A percentile compares a stretch with the other conserved stretches of the same genome.
Evolutionary conservation across 2,329 filamentous ascomycete species (phyloP).

Genomic region (Penicillium sp.): DNA sequence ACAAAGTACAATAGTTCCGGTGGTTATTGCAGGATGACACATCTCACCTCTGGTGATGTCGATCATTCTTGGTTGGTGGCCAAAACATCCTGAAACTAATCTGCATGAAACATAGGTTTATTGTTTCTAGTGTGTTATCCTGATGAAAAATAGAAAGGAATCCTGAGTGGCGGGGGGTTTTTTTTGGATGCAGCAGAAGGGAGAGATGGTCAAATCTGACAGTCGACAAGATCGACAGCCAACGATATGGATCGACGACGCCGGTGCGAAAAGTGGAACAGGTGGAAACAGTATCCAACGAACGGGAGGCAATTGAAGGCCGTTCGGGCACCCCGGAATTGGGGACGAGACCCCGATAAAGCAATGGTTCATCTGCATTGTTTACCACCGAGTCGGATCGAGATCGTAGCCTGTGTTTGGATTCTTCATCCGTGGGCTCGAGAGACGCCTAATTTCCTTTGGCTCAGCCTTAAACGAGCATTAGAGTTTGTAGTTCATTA

Average conservation of each 20-base stretch:
- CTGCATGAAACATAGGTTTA: constrained; percentile 11
- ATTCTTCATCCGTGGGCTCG: background rate
- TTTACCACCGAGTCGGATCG: constrained; percentile 1
- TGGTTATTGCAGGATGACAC: constrained; percentile 6
- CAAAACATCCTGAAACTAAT: constrained; percentile 1
- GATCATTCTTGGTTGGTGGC: constrained; percentile 9
- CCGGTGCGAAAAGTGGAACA: constrained; percentile 5
- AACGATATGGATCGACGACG: constrained; percentile 15
- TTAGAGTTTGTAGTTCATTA: constrained; percentile 10
- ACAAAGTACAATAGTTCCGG: constrained; percentile 10
- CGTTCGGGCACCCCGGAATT: background rate
- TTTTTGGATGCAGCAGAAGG: background rate
- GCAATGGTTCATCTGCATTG: constrained; percentile 4
- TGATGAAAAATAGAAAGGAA: background rate
- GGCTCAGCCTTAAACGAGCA: constrained; percentile 5
- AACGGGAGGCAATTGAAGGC: background rate
- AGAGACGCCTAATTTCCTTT: background rate
- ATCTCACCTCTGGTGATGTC: constrained; percentile 4
- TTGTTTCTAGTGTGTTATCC: background rate
- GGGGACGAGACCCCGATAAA: background rate
- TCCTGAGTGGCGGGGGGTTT: background rate
- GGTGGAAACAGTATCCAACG: background rate
- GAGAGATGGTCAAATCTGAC: constrained; percentile 11
- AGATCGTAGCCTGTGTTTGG: background rate
- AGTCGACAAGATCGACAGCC: constrained; percentile 14